Base-by-base conservation (phyloP, 2,329 filamentous ascomycete species). In the Colletotrichum salicis region DNA sequence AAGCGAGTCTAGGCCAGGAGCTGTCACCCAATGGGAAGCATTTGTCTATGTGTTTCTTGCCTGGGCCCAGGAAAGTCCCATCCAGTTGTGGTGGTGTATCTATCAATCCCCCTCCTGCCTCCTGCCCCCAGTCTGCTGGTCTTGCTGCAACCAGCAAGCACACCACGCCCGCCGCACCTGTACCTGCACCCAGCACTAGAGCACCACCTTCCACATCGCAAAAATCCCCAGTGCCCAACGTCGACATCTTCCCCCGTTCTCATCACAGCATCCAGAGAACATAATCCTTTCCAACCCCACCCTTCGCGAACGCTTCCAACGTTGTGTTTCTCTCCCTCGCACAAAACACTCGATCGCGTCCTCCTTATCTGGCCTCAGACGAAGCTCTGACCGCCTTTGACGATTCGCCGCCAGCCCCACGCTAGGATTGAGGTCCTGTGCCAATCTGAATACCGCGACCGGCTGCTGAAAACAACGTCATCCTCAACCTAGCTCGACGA, bases 311-410 rank as follows among this genome's bases (percentile, higher is more conserved):
- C 24, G 35, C 69, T 29, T 55, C 33, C 24, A 41, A 45, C 64
- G 12, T 33, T 13, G 41, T 19, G 31, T 52, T 60, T n/a, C 19
- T 13, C 65, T 62, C 54, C 64, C 41, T 55, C 57, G 37, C 52
- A 52, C 59, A 37, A 64, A 67, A 58, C 33, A 56, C 67, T 56
- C 63, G 62, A 63, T 55, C 62, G 52, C 45, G 29, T 45, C 52
- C 56, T 67, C 64, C 24, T 41, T 64, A 56, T 64, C 59, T 64
- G 65, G 59, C 66, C 66, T 70, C 31, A 52, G 60, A 70, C 70
- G 65, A 72, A 70, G 70, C 70, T 73, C 70, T 73, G 70, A 72
- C 70, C 71, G 60, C 70, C 63, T 67, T 64, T 45, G 61, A 70
- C 62, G 70, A 70, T 67, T 72, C 67, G 67, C 67, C 70, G 56